A percentile compares a stretch with the other conserved stretches of the same genome.
These are phyloP conservation scores for Acanthochlamys bracteata DNA, from an alignment of 106 monocot genomes.

Conservation along the genomic window DNA sequence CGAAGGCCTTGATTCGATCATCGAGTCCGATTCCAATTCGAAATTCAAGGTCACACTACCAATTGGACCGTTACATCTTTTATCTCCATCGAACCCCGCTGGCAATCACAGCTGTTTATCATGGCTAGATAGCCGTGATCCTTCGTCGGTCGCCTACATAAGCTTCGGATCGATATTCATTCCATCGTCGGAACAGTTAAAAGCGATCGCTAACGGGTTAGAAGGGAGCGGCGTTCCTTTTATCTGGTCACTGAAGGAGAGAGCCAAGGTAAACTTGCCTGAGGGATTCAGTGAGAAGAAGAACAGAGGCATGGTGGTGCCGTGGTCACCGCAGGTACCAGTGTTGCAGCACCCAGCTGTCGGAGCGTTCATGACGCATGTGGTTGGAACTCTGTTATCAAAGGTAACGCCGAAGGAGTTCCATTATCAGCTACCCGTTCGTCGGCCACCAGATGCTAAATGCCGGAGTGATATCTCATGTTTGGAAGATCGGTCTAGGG, in stretches of 20 bases:
- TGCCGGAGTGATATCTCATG: neutral
- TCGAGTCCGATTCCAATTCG: neutral
- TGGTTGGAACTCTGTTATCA: conserved; percentile 9
- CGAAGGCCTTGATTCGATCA: neutral
- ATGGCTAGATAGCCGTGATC: neutral
- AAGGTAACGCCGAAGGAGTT: conserved; percentile 2
- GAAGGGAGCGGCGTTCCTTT: neutral
- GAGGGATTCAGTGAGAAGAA: neutral
- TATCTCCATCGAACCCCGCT: neutral
- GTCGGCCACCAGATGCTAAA: conserved; percentile 1
- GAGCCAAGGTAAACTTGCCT: neutral
- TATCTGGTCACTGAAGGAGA: neutral
- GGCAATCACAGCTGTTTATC: neutral
- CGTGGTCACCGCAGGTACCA: conserved; percentile 6
- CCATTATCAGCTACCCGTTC: conserved; percentile 5
- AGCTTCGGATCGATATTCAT: neutral
- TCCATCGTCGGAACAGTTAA: neutral
- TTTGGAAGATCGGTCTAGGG: conserved; percentile 7
- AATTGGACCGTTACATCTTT: neutral
- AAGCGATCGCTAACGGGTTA: neutral
- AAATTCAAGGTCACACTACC: neutral
- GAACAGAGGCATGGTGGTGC: neutral
- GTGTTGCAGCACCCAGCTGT: neutral
- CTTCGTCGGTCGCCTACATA: neutral
- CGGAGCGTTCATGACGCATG: conserved; percentile 13